phyloP scores from a whole-genome alignment of 163 green algal species.

The Scenedesmus sp. region DNA sequence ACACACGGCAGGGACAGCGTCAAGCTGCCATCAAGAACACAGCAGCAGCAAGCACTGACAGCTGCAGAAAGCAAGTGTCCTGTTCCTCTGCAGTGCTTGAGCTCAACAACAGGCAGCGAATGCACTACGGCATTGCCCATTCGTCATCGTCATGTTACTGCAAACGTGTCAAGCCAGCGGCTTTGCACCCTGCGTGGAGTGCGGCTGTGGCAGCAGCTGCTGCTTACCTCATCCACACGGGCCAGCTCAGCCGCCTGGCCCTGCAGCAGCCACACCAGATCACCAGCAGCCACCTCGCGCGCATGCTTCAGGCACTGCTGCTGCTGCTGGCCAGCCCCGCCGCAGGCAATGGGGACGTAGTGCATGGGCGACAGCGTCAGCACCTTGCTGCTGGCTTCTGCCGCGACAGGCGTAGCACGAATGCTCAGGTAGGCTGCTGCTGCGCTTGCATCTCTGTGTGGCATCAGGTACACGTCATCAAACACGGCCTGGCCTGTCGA shows the following conservation, averaged over 20 bases:
- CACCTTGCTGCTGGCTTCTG: not conserved
- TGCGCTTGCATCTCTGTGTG: not conserved
- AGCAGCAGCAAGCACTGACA: too few relatives aligned
- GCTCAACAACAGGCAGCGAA: too few relatives aligned
- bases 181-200: not conserved
- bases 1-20: too few relatives aligned
- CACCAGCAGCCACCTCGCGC: not conserved
- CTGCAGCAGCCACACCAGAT: not conserved
- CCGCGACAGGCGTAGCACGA: not conserved
- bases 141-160: too few relatives aligned
- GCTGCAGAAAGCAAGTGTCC: too few relatives aligned
- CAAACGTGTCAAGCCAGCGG: too few relatives aligned
- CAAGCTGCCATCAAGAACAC: too few relatives aligned
- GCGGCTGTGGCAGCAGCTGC: not conserved
- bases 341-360: not conserved
- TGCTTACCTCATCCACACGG: too few relatives aligned
- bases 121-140: too few relatives aligned
- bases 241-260: not conserved
- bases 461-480: constrained; percentile 2
- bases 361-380: not conserved
- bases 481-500: not conserved
- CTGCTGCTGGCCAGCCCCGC: not conserved
- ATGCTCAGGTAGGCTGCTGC: not conserved
- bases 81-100: too few relatives aligned
- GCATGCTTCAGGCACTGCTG: not conserved